Evolutionary conservation across 108 stramenopile species (phyloP).

Genomic region (Craspedostauros australis): DNA sequence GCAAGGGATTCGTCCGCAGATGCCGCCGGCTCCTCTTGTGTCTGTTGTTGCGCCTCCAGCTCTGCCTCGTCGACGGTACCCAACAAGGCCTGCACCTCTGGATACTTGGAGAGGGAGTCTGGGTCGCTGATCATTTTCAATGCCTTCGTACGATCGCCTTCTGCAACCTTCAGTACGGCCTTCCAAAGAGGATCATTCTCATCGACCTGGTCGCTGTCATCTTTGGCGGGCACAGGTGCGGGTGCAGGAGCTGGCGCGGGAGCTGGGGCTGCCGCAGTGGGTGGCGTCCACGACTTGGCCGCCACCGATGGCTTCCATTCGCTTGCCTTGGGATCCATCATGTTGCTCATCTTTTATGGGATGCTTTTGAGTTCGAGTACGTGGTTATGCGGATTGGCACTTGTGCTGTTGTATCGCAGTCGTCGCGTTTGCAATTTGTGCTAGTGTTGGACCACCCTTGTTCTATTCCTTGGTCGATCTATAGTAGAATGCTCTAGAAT

Average conservation of each 20-base stretch:
- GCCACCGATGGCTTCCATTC: conserved; percentile 75
- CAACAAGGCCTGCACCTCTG: conserved; percentile 60
- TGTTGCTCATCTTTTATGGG: neutral
- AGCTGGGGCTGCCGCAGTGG: conserved; percentile 35
- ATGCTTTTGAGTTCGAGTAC: no score
- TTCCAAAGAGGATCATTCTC: conserved; percentile 85
- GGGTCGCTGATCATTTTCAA: conserved; percentile 71
- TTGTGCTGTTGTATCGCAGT: no score
- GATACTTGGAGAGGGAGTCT: conserved; percentile 67
- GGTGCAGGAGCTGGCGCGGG: conserved; percentile 28
- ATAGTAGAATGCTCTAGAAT: no score
- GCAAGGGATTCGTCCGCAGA: conserved; percentile 19
- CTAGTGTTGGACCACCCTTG: no score
- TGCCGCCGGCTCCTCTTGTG: conserved; percentile 7
- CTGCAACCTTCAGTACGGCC: conserved; percentile 70
- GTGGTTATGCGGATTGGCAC: no score
- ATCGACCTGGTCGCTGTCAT: conserved; percentile 4
- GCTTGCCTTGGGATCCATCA: conserved; percentile 70
- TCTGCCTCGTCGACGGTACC: conserved; percentile 14
- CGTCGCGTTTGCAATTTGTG: no score
- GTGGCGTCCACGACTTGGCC: conserved; percentile 79
- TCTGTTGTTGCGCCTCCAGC: conserved; percentile 27
- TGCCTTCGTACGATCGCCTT: conserved; percentile 69
- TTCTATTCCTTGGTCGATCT: no score
- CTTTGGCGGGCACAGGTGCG: conserved; percentile 10